These are phyloP conservation scores for Sordariomycetes sp. DNA, from an alignment of 2,329 filamentous ascomycete species.

Conservation along the genomic window DNA sequence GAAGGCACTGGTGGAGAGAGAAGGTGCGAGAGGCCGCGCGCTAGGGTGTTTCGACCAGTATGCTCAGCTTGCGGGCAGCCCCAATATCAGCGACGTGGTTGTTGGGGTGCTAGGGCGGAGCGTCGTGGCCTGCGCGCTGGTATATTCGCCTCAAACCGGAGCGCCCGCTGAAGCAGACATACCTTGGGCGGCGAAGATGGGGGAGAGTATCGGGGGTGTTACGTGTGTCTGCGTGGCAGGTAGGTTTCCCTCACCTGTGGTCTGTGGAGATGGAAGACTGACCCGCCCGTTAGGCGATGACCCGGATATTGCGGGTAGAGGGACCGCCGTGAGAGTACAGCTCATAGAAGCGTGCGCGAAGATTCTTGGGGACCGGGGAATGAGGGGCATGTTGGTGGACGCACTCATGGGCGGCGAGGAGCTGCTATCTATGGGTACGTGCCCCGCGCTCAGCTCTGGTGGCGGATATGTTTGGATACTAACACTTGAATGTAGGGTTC, in stretches of 20 bases:
- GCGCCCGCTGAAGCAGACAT: constrained; percentile 37
- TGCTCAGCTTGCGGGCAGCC: constrained; percentile 34
- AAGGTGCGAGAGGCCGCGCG: constrained; percentile 31
- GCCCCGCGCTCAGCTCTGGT: background rate
- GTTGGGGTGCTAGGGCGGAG: constrained; percentile 35
- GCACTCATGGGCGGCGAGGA: constrained; percentile 39
- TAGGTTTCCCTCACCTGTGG: constrained; percentile 19
- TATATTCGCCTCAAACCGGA: constrained; percentile 36
- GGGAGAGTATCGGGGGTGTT: constrained; percentile 41
- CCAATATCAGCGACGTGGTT: constrained; percentile 40
- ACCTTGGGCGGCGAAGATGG: constrained; percentile 43
- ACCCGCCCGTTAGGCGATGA: constrained; percentile 25
- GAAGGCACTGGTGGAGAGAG: constrained; percentile 36
- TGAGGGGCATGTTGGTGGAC: constrained; percentile 45
- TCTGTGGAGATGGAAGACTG: background rate
- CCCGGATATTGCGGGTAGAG: constrained; percentile 28
- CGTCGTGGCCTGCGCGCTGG: constrained; percentile 43
- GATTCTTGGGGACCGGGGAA: constrained; percentile 34
- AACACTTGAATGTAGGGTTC: constrained; percentile 34
- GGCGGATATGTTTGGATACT: background rate
- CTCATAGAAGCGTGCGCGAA: constrained; percentile 41
- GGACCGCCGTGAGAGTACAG: constrained; percentile 36
- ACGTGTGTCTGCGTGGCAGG: constrained; percentile 50
- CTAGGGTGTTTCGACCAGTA: constrained; percentile 53
- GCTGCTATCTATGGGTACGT: constrained; percentile 40